These are phyloP conservation scores for Eucalyptus victrix DNA, from an alignment of 345 rosid genomes.

Conservation along the genomic window DNA sequence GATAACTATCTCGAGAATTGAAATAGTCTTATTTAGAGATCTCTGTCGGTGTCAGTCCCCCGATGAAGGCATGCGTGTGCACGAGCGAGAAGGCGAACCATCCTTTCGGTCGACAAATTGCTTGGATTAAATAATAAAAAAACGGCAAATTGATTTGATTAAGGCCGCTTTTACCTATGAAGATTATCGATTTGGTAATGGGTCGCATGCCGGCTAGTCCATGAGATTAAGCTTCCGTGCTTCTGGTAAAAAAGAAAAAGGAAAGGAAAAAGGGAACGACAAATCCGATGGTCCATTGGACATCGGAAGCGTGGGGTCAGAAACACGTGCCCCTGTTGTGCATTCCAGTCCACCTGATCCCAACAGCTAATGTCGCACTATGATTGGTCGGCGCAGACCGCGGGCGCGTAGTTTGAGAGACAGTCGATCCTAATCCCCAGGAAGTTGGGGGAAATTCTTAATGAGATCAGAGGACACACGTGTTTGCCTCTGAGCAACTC, in stretches of 20 bases:
- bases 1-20: background rate
- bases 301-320: background rate
- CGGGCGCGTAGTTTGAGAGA: background rate
- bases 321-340: background rate
- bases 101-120: background rate
- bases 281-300: background rate
- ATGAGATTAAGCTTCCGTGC: background rate
- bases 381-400: background rate
- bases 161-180: background rate
- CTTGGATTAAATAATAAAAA: background rate
- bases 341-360: background rate
- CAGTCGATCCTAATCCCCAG: background rate
- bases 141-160: background rate
- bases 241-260: background rate
- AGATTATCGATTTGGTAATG: background rate
- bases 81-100: background rate
- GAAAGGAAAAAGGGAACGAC: background rate
- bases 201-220: background rate
- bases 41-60: background rate
- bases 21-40: background rate
- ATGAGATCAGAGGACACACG: background rate
- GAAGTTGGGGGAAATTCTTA: background rate
- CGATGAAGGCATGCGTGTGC: background rate
- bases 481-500: background rate
- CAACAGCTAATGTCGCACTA: background rate